These are phyloP conservation scores for Dactylellina haptotyla DNA, from an alignment of 2,329 filamentous ascomycete species.

Conservation along the genomic window DNA sequence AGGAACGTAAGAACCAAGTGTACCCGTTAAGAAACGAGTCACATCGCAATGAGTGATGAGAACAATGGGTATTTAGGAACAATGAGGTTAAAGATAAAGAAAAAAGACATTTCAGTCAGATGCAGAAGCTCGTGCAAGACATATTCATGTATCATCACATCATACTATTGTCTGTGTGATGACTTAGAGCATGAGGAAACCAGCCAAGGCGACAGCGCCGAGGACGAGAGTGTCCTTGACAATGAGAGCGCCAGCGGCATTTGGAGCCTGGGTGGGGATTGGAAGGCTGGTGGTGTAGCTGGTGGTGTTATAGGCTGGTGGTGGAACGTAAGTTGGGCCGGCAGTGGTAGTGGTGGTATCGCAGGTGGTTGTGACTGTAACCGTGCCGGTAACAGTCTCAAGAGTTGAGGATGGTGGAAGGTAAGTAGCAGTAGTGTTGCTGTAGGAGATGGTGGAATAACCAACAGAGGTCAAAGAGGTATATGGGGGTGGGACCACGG, in stretches of 20 bases:
- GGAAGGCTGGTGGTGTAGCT: slow-evolving; percentile 38
- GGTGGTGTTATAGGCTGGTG: slow-evolving; percentile 11
- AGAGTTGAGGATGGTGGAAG: too few relatives aligned
- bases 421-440: too few relatives aligned
- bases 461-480: slow-evolving; percentile 43
- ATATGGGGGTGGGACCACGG: slow-evolving; percentile 56
- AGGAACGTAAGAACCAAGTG: too few relatives aligned
- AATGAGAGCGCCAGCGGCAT: slow-evolving; percentile 34
- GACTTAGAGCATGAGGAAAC: slow-evolving; percentile 52
- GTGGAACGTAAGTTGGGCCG: slow-evolving; percentile 46
- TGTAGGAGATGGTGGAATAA: slow-evolving; percentile 19
- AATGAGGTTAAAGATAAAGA: neutral
- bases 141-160: slow-evolving; percentile 8
- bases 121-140: neutral
- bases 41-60: too few relatives aligned
- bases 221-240: slow-evolving; percentile 35
- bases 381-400: slow-evolving; percentile 27
- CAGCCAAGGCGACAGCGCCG: slow-evolving; percentile 41
- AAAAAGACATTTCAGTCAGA: neutral
- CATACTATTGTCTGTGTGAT: neutral
- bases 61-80: too few relatives aligned
- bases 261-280: slow-evolving; percentile 43
- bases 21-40: too few relatives aligned
- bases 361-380: slow-evolving; percentile 39
- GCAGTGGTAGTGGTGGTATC: slow-evolving; percentile 54